Percentiles rank a stretch among this genome's conserved stretches.
These are phyloP conservation scores for Colletotrichum lindemuthianum DNA, from an alignment of 2,329 filamentous ascomycete species.

Conservation along the genomic window DNA sequence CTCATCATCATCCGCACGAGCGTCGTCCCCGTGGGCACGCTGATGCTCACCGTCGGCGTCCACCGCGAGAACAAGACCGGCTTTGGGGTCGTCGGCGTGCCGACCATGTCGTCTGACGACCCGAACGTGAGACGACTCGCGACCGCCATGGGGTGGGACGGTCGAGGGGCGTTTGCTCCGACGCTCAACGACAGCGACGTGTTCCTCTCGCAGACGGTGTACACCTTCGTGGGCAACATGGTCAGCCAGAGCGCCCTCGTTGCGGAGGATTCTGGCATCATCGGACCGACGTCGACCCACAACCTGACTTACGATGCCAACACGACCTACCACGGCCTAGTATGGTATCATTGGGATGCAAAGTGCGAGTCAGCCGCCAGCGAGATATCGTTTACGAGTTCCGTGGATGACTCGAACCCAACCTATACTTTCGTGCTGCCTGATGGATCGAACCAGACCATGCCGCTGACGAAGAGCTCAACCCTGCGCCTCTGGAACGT, in stretches of 20 bases:
- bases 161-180: neutral
- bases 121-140: constrained; percentile 1
- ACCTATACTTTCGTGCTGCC: constrained; percentile 16
- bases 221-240: constrained; percentile 18
- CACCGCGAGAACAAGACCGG: neutral
- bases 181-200: constrained; percentile 5
- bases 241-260: constrained; percentile 26
- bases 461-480: neutral
- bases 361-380: constrained; percentile 12
- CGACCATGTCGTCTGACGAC: neutral
- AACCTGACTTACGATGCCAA: constrained; percentile 22
- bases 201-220: constrained; percentile 11
- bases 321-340: constrained; percentile 14
- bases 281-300: constrained; percentile 17
- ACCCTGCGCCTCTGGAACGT: constrained; percentile 11
- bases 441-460: constrained; percentile 2
- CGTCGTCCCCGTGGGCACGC: constrained; percentile 21
- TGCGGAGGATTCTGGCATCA: constrained; percentile 13
- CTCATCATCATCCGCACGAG: constrained; percentile 20
- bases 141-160: constrained; percentile 21
- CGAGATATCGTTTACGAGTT: neutral
- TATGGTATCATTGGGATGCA: constrained; percentile 12
- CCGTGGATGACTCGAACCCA: neutral
- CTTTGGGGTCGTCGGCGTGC: constrained; percentile 1
- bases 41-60: constrained; percentile 15